Evolutionary conservation across 2,329 filamentous ascomycete genomes (phyloP).

Genomic region (Penicillium sp.): DNA sequence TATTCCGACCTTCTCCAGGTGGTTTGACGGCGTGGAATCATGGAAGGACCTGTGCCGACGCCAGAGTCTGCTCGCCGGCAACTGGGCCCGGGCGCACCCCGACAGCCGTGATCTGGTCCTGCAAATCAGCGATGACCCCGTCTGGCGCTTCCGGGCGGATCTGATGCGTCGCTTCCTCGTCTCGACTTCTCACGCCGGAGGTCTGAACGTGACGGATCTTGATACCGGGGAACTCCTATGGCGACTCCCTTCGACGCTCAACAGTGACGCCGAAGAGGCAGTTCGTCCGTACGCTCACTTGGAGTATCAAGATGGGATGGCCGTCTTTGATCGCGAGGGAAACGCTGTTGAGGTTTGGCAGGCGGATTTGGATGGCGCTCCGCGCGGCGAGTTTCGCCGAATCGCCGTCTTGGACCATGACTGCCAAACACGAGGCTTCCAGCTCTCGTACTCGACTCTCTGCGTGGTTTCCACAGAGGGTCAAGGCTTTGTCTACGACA

Average conservation of each 20-base stretch:
- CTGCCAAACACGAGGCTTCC: conserved; percentile 52
- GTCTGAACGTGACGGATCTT: conserved; percentile 53
- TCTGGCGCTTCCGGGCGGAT: conserved; percentile 54
- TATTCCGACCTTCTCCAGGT: conserved; percentile 36
- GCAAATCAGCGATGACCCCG: conserved; percentile 46
- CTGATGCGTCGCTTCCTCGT: conserved; percentile 53
- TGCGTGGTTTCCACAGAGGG: conserved; percentile 53
- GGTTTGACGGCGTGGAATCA: conserved; percentile 40
- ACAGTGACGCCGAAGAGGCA: conserved; percentile 29
- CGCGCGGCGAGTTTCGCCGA: conserved; percentile 46
- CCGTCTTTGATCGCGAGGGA: conserved; percentile 51
- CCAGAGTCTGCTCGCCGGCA: conserved; percentile 44
- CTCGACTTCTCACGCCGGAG: conserved; percentile 52
- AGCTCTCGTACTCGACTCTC: conserved; percentile 49
- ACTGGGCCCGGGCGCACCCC: conserved; percentile 44
- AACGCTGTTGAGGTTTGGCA: conserved; percentile 54
- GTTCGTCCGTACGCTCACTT: conserved; percentile 53
- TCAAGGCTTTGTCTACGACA: conserved; percentile 53
- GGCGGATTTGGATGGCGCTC: conserved; percentile 38
- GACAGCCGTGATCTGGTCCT: conserved; percentile 46
- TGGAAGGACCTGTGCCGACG: conserved; percentile 54
- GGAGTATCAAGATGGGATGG: conserved; percentile 54
- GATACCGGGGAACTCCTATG: conserved; percentile 49
- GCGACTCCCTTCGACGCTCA: conserved; percentile 36
- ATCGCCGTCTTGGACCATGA: conserved; percentile 49